Conservation (phyloP, 2,329 filamentous ascomycete genomes). For the Nemania sp. region DNA sequence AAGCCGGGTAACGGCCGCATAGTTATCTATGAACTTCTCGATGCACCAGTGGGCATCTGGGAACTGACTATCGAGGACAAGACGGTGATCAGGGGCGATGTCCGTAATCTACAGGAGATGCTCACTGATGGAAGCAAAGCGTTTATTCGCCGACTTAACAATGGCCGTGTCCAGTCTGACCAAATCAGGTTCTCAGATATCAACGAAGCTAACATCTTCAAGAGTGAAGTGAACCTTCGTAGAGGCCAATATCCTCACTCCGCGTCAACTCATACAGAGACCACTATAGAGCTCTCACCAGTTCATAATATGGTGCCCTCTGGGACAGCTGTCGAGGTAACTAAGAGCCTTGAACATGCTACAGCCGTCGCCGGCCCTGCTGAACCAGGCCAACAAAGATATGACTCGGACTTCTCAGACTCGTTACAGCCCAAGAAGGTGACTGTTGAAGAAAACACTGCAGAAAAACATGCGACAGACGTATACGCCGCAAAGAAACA, state of each 20-base stretch:
- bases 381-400: too few relatives aligned
- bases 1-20: conserved; percentile 9
- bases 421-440: too few relatives aligned
- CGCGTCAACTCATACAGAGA: neutral
- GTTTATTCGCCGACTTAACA: conserved; percentile 18
- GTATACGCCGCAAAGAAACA: too few relatives aligned
- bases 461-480: too few relatives aligned
- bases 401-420: too few relatives aligned
- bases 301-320: neutral
- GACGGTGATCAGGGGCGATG: conserved; percentile 25
- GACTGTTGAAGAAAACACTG: too few relatives aligned
- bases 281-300: neutral
- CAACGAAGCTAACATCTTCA: conserved; percentile 13
- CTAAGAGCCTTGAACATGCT: too few relatives aligned
- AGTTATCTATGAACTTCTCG: conserved; percentile 22
- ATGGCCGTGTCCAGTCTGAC: conserved; percentile 1
- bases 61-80: conserved; percentile 18
- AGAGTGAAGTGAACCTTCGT: conserved; percentile 1
- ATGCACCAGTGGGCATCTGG: conserved; percentile 23
- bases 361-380: too few relatives aligned
- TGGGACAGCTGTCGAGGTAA: too few relatives aligned
- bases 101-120: conserved; percentile 24
- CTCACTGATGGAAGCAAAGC: conserved; percentile 14
- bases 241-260: neutral
- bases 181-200: conserved; percentile 21